Base-by-base conservation (phyloP, 2,329 filamentous ascomycete species). In the Cladosporium sphaerospermum region DNA sequence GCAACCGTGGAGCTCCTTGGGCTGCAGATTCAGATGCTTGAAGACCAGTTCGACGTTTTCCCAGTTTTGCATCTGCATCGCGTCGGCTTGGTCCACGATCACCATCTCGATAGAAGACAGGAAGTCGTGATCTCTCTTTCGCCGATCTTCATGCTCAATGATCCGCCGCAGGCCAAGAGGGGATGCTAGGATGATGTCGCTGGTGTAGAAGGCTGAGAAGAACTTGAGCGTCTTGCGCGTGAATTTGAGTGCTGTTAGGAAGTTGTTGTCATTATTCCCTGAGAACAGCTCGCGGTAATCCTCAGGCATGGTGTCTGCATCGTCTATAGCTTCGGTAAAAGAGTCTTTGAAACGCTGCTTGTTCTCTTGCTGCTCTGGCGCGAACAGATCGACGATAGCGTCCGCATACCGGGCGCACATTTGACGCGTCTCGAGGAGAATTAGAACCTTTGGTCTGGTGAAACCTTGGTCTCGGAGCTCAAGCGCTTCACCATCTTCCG, bases 1-100 rank as follows among this genome's bases (percentile, higher is more conserved):
- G 64, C 89, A 95, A 59, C 88, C 91, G 69, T 96, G 91, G 1
- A 89, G 82, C 28, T 66, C 63, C 64, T 86, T 89, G 36, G 93
- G 92, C 63, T 95, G 89, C 18, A 87, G 78, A 68, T 99, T 99
- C 57, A 99, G 80, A 68, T 96, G 89, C 57, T 89, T 84, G 65
- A 97, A 91, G 62, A 96, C 87, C 67, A 88, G 88, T 68, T 95
- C 88, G 56, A 96, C 82, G 67, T 99, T 92, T 64, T 96, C 90
- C 91, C 92, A 97, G 69, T 96, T 97, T 69, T 99, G 93, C 90
- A 96, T 96, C 8, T 95, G 81, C 40, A 96, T 80, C 0, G 90
- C 90, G 69, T 97, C 91, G 10, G 89, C 86, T 71, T 97, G 91
- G 68, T 99, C 93, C 56, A 96, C 78, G 44, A 97, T 78, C 32